Percentiles rank a stretch among this genome's conserved stretches.
phyloP scores from a whole-genome alignment of 2,329 filamentous ascomycete species.

The Cladophialophora immunda region DNA sequence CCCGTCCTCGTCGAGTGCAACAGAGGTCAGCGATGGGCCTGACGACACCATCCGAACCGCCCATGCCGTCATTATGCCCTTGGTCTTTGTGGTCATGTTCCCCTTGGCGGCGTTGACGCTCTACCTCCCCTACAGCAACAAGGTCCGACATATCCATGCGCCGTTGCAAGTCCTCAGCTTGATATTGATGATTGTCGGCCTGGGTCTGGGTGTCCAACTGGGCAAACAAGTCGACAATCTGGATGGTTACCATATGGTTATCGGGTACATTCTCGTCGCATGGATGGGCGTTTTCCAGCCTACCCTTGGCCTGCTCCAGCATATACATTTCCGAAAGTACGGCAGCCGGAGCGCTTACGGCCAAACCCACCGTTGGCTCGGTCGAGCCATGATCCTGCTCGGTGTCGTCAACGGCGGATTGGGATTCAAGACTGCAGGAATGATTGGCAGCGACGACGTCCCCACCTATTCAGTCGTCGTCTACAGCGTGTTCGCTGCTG shows the following conservation, averaged over 20 bases:
- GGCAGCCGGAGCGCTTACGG: conserved; percentile 47
- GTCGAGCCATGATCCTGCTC: conserved; percentile 59
- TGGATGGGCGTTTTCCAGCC: conserved; percentile 66
- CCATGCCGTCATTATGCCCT: conserved; percentile 53
- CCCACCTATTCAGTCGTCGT: conserved; percentile 52
- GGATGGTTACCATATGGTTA: conserved; percentile 58
- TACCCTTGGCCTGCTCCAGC: conserved; percentile 61
- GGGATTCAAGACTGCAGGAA: conserved; percentile 58
- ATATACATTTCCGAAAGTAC: conserved; percentile 59
- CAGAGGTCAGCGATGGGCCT: conserved; percentile 5
- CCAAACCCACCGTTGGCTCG: conserved; percentile 64
- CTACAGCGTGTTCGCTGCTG: conserved; percentile 60
- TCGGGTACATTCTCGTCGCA: conserved; percentile 62
- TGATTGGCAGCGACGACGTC: conserved; percentile 45
- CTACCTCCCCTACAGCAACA: conserved; percentile 51
- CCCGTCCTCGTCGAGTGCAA: conserved; percentile 28
- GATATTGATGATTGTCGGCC: conserved; percentile 56
- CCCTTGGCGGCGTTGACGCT: conserved; percentile 46
- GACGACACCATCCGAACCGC: conserved; percentile 28
- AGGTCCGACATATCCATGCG: conserved; percentile 55
- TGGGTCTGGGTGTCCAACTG: conserved; percentile 62
- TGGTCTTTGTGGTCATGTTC: conserved; percentile 54
- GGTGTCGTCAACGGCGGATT: conserved; percentile 67
- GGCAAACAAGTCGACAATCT: conserved; percentile 51
- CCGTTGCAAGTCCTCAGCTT: conserved; percentile 59